Conservation (phyloP, 2,329 filamentous ascomycete species). For the Aspergillus sergii region DNA sequence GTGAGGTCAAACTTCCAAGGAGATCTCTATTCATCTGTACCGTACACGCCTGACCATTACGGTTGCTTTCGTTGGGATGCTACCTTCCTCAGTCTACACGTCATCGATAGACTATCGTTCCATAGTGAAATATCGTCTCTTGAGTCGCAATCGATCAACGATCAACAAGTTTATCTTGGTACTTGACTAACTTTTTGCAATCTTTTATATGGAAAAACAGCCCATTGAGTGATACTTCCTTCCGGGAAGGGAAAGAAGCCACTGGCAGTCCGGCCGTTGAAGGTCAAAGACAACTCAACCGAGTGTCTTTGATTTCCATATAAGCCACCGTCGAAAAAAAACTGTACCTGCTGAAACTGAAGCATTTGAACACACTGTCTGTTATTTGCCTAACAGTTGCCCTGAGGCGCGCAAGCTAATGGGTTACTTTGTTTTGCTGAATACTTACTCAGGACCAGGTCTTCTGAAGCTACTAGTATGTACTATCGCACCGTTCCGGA, state of each 20-base stretch:
- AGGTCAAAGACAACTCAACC: not conserved
- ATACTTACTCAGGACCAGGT: not conserved
- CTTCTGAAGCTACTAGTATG: not conserved
- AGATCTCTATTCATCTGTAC: not conserved
- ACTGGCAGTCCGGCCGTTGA: not conserved
- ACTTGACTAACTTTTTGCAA: not conserved
- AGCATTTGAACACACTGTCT: not conserved
- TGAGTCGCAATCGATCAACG: conserved; percentile 3
- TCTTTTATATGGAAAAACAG: not conserved
- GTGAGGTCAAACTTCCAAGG: not conserved
- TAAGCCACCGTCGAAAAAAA: not conserved
- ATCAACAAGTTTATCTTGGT: not conserved
- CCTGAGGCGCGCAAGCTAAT: not conserved
- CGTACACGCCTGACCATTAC: not conserved
- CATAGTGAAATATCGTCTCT: not conserved
- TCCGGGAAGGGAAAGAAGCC: not conserved
- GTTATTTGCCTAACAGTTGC: too few species aligned
- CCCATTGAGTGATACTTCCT: not conserved
- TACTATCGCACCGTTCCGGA: not conserved
- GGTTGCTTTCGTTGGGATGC: conserved; percentile 18
- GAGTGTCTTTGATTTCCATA: not conserved
- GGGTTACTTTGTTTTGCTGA: not conserved
- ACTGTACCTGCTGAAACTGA: not conserved
- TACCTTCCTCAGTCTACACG: conserved; percentile 20
- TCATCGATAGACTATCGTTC: conserved; percentile 18